Percentiles rank a stretch among this genome's conserved stretches.
These are phyloP conservation scores for Penicillium psychrosexuale DNA, from an alignment of 2,329 filamentous ascomycete genomes.

Conservation along the genomic window DNA sequence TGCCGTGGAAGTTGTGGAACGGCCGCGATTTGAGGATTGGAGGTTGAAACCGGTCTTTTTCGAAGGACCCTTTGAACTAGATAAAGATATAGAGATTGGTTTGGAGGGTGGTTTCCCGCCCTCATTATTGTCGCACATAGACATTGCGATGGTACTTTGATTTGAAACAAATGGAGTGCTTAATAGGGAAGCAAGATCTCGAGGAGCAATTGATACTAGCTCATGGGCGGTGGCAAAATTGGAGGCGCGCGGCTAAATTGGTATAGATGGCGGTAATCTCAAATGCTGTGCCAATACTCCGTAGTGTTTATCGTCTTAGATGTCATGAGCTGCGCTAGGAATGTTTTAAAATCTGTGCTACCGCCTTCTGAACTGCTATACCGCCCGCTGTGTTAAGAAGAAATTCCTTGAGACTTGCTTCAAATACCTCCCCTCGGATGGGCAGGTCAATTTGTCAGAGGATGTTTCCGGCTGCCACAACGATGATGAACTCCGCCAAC, in stretches of 20 bases:
- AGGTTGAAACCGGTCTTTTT: conserved; percentile 37
- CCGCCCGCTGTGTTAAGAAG: no score
- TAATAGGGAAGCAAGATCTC: background rate
- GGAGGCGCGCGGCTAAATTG: conserved; percentile 10
- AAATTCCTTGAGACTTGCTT: background rate
- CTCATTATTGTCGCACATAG: conserved; percentile 12
- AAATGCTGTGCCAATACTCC: no score
- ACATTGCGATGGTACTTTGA: conserved; percentile 14
- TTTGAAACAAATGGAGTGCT: background rate
- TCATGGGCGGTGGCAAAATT: conserved; percentile 24
- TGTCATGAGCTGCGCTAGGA: no score
- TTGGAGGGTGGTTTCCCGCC: conserved; percentile 18
- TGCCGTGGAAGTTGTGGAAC: conserved; percentile 16
- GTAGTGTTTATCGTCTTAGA: no score
- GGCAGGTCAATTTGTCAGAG: conserved; percentile 3
- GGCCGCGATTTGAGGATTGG: conserved; percentile 24
- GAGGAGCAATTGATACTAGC: conserved; percentile 12
- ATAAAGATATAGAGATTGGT: conserved; percentile 43
- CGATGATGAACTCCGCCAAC: background rate
- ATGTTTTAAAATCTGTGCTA: no score
- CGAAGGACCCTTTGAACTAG: conserved; percentile 30
- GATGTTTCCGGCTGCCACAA: background rate
- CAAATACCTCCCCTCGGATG: background rate
- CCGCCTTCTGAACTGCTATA: no score
- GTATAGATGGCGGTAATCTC: background rate